These are phyloP conservation scores for Neurospora tetraspora DNA, from an alignment of 495 filamentous ascomycete species.

Conservation along the genomic window DNA sequence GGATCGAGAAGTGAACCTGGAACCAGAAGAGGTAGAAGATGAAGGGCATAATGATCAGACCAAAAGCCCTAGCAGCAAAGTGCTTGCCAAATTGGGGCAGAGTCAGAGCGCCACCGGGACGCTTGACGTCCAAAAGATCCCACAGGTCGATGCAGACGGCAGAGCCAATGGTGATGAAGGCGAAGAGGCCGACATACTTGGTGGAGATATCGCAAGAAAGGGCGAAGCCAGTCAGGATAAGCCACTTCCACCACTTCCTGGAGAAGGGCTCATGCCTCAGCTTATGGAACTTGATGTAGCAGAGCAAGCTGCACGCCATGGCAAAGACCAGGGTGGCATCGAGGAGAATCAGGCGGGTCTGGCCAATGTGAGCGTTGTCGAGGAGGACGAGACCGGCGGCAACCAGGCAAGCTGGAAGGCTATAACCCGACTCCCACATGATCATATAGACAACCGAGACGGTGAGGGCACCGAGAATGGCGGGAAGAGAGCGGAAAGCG, in stretches of 20 bases:
- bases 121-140: slow-evolving; percentile 84
- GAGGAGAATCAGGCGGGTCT: slow-evolving; percentile 89
- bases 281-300: slow-evolving; percentile 98
- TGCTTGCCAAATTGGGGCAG: slow-evolving; percentile 79
- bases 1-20: slow-evolving; percentile 93
- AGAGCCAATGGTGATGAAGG: slow-evolving; percentile 92
- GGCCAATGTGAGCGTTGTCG: slow-evolving; percentile 96
- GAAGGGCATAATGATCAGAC: slow-evolving; percentile 83
- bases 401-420: slow-evolving; percentile 80
- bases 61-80: slow-evolving; percentile 73
- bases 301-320: slow-evolving; percentile 88
- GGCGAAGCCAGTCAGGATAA: slow-evolving; percentile 85
- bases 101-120: slow-evolving; percentile 63
- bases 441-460: slow-evolving; percentile 92
- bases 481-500: slow-evolving; percentile 88
- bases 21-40: slow-evolving; percentile 99
- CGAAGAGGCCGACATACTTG: slow-evolving; percentile 92
- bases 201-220: slow-evolving; percentile 97
- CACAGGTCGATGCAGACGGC: slow-evolving; percentile 91
- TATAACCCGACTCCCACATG: slow-evolving; percentile 99
- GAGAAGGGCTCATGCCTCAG: slow-evolving; percentile 79
- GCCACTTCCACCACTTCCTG: slow-evolving; percentile 99
- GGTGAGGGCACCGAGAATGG: slow-evolving; percentile 80
- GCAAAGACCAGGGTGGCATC: slow-evolving; percentile 90
- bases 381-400: slow-evolving; percentile 83